Evolutionary conservation across 345 rosid species (phyloP), one percentile per base, ranked within the genome.

Genomic region (Theobroma cacao): DNA sequence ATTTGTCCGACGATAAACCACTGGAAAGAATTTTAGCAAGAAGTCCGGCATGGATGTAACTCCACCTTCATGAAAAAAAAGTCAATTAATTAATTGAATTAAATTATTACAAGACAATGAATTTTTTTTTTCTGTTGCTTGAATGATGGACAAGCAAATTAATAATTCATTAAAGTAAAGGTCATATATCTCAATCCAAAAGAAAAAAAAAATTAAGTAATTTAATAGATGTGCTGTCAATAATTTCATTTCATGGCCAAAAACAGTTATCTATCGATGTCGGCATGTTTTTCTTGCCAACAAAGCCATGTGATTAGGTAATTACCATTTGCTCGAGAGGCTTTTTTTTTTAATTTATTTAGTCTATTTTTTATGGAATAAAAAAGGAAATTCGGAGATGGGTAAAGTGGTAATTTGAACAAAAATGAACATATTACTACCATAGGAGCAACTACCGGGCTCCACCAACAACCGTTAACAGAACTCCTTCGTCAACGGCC

Each of bases 1-100:
- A 5, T 5, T 24, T 1, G 93, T 87, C 82, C 71, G 83, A 24
- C 79, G 64, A 28, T 92, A 80, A 8, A 95, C 98, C 0, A 66
- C 89, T 0, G 99, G 99, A 71, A 95, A 95, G 82, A 95, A 95
- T 84, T 92, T 91, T 62, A 83, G 1, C 81, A 95, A 84, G 85
- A 95, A 95, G 11, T 82, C 90, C 0, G 93, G 91, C 99, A 95
- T 95, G 12, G 93, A 0, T n/a, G 98, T 95, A 2, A 95, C 99
- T 3, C 99, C 98, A 38, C 98, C 99, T 95, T 79, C 34, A 59
- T 20, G 8, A 52, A 50, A 7, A 38, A 17, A 41, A 9, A 7
- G 12, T 22, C 40, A 55, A 22, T 17, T 15, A 18, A 31, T 47
- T 22, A 15, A 52, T 28, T 2, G 1, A 22, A 41, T 41, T 41